Evolutionary conservation across 148 eudicot genomes (phyloP), one percentile per base, ranked within the genome.

Genomic region (Rhododendron molle): DNA sequence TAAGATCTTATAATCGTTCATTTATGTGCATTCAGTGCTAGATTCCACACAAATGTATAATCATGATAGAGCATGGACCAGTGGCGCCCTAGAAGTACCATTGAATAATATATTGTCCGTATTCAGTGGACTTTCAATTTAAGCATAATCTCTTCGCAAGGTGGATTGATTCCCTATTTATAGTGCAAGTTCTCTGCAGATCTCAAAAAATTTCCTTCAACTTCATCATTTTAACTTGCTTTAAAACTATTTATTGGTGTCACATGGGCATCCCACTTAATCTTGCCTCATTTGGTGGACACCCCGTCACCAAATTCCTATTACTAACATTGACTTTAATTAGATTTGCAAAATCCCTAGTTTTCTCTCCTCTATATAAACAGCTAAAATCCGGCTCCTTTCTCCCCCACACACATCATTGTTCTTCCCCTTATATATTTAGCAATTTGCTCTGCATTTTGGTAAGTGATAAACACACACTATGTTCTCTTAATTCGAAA

Each of bases 261-360:
- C 14, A 69, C n/a, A 30, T 81, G 87, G 84, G 1, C 52, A 81
- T 86, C 78, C 88, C 88, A 87, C 86, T 87, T 78, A 11, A 21
- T 84, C 28, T 83, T 84, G 88, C 88, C 84, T 87, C 86, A 69
- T 79, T 84, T 80, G 86, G 78, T 87, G 88, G 86, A 69, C 38
- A 71, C 23, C 77, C 81, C 86, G 83, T 60, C 54, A 65, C 49
- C n/a, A n/a, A 78, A 83, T 62, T 38, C 80, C 80, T 62, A 52
- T 78, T 21, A 32, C 44, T 60, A 20, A 20, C 74, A 11, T 11
- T 4, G 43, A 20, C 26, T 76, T 40, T 46, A n/a, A n/a, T n/a
- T n/a, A 76, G 12, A 46, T 47, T 85, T 38, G 21, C 79, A 46
- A 46, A 56, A 47, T 50, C 65, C 81, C 81, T 52, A 47, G 67